Evolutionary conservation across 1,284 basidiomycete genomes (phyloP), one percentile per base, ranked within the genome.

Genomic region (Leccinum angustisporum): DNA sequence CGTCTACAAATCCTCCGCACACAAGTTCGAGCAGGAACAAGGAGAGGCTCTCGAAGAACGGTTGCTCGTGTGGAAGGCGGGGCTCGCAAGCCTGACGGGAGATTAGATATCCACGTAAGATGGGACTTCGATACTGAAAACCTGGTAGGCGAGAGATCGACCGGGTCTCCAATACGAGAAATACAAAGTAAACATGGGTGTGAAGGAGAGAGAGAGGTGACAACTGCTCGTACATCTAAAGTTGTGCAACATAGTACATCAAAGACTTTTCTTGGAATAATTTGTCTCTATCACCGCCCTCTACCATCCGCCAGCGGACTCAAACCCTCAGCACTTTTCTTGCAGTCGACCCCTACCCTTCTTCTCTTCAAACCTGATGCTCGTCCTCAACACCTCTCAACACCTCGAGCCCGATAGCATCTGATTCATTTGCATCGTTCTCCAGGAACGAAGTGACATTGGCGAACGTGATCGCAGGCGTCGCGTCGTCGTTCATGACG

Each of bases 21-120:
- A 92, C 61, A 81, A 84, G 33, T 96, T 97, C 72, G 91, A 90
- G 67, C 79, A 80, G 36, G 82, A 83, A 61, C 91, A 97, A 75
- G 97, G 95, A 95, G 83, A 88, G 72, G 80, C 84, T 25, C 83
- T 97, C 51, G 91, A 94, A 76, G 86, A 86, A 73, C 83, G 94
- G 38, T 76, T 97, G 33, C 71, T 86, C 18, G 84, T 88, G 53
- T 97, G 95, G 94, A 93, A 95, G 75, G 73, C 83, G 0, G 27
- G 66, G n/a, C n/a, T n/a, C n/a, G n/a, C n/a, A n/a, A n/a, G n/a
- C n/a, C n/a, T n/a, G n/a, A n/a, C n/a, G n/a, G 21, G 21, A 25
- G 21, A 25, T 3, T 25, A 25, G 21, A 25, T 3, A 25, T 25
- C 21, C 21, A 25, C 21, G 21, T 25, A 25, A 25, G 21, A 25